phyloP scores from a whole-genome alignment of 2,329 filamentous ascomycete genomes.

The Xylariaceae sp. region DNA sequence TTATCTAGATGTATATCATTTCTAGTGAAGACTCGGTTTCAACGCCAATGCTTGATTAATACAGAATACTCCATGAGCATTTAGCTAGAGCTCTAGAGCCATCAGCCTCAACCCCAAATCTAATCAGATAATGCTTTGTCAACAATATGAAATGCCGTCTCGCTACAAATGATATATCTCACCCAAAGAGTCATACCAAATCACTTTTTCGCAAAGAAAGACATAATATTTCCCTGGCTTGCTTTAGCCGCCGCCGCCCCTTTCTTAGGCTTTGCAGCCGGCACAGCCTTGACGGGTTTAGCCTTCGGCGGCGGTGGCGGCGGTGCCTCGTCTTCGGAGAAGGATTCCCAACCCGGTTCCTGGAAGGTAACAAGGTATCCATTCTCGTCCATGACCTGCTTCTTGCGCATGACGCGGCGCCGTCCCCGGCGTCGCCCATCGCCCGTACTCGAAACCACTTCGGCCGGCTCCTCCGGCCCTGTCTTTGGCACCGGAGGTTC shows the following conservation, averaged over 20 bases:
- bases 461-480: conserved; percentile 26
- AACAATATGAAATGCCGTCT: not conserved
- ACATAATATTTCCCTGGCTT: conserved; percentile 33
- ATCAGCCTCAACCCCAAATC: not conserved
- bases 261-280: conserved; percentile 25
- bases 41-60: not conserved
- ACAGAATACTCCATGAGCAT: not conserved
- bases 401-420: conserved; percentile 31
- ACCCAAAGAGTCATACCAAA: not conserved
- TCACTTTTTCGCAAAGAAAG: conserved; percentile 34
- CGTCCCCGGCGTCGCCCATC: conserved; percentile 29
- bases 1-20: too few relatives aligned
- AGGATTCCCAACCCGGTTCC: conserved; percentile 33
- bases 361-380: conserved; percentile 34
- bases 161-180: not conserved
- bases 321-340: conserved; percentile 32
- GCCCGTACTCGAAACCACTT: conserved; percentile 27
- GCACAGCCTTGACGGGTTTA: conserved; percentile 20
- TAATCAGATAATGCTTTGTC: not conserved
- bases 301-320: conserved; percentile 18
- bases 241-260: conserved; percentile 23
- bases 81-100: not conserved
- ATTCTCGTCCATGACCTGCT: conserved; percentile 33
- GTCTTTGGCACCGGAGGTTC: conserved; percentile 22
- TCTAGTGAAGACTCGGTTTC: not conserved